Evolutionary conservation across 768 basidiomycete species (phyloP), one percentile per base, ranked within the genome.

Genomic region (Crucibulum laeve): DNA sequence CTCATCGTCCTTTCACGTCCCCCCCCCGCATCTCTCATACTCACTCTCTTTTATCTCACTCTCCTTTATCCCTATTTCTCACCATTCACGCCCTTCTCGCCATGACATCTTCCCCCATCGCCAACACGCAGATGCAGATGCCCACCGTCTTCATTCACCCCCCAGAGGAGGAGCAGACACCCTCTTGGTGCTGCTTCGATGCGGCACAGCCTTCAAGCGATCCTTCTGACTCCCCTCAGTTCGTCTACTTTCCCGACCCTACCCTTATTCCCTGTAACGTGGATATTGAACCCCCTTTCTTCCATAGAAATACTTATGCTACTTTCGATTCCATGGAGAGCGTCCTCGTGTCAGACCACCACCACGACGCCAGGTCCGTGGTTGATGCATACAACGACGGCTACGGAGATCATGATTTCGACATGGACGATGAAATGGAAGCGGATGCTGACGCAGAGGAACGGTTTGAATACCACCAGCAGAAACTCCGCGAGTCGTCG

Each of bases 101-200:
- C 28, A 8, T n/a, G n/a, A n/a, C 8, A 30, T n/a, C n/a, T 30
- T 30, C n/a, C 8, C n/a, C 28, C 28, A n/a, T n/a, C 28, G n/a
- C 8, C 8, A 30, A 8, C 28, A 8, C 28, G n/a, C n/a, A n/a
- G n/a, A 72, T 71, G 28, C 49, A 56, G 38, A 61, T 76, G 63
- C 79, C 78, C 18, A 67, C 71, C 43, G 76, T 82, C 45, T 77
- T 76, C 46, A 69, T 81, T 21, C 58, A 73, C 26, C 79, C 80
- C 13, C 80, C 80, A 17, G 78, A 75, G 53, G 80, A 82, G 58
- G 80, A 82, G 46, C 55, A 71, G 15, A 42, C 58, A n/a, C 73
- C 74, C 4, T 63, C 76, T 17, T 80, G 73, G 70, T 78, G 77
- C 51, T 79, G 64, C 56, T 81, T 80, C 55, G 69, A 80, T 53